These are phyloP conservation scores for Neonothopanus nambi DNA, from an alignment of 1,284 basidiomycete species.

Conservation along the genomic window DNA sequence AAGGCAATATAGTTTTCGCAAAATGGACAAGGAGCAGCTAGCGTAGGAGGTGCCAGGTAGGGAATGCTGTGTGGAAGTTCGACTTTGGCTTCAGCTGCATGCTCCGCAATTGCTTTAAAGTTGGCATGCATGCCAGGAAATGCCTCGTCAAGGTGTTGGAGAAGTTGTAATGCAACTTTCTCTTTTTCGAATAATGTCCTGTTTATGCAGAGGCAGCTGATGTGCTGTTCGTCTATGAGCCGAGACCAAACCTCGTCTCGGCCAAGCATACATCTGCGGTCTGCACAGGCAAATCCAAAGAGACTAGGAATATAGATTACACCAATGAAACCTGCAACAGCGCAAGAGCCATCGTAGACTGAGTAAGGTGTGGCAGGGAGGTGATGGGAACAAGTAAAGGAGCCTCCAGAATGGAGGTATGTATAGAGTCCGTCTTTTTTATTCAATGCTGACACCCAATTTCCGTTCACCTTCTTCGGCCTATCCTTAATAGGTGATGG, in stretches of 20 bases:
- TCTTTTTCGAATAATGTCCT: too few relatives aligned
- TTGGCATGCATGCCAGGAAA: background rate
- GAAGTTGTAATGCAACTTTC: background rate
- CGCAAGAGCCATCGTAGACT: background rate
- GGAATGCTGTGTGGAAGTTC: background rate
- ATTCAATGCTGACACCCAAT: background rate
- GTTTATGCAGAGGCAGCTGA: too few relatives aligned
- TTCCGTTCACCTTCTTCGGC: background rate
- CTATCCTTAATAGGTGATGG: background rate
- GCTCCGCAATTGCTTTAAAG: background rate
- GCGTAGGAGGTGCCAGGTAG: background rate
- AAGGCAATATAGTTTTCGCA: background rate
- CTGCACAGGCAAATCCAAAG: background rate
- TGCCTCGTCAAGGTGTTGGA: background rate
- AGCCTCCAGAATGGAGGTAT: background rate
- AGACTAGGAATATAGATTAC: background rate
- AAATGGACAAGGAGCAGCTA: background rate
- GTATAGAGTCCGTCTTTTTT: background rate
- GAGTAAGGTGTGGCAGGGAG: background rate
- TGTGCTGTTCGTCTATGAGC: too few relatives aligned
- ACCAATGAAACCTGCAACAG: background rate
- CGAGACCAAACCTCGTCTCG: background rate
- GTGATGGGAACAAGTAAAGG: background rate
- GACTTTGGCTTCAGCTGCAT: background rate
- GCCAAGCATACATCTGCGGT: background rate